These are phyloP conservation scores for Petasospora rhodanensis DNA, from an alignment of 1,139 yeast genomes.

Conservation along the genomic window DNA sequence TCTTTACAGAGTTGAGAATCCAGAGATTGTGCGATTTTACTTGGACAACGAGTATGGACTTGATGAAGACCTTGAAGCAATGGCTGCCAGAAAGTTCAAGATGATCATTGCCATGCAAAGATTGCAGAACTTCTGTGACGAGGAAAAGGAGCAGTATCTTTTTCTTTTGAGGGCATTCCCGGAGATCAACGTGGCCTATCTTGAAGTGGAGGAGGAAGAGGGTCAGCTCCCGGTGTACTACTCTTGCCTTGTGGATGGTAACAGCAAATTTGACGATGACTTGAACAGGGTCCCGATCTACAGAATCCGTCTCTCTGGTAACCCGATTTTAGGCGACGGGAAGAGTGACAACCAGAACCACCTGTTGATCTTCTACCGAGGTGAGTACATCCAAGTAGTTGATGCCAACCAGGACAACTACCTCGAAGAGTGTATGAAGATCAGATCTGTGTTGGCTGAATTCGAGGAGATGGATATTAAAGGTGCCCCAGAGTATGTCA, in stretches of 20 bases:
- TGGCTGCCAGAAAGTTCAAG: conserved; percentile 61
- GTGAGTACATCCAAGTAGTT: conserved; percentile 69
- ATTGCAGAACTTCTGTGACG: conserved; percentile 43
- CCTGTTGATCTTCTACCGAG: conserved; percentile 65
- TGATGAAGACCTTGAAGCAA: conserved; percentile 41
- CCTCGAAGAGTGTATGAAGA: conserved; percentile 70
- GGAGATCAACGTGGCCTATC: conserved; percentile 51
- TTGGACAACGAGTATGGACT: conserved; percentile 32
- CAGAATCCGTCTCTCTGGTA: conserved; percentile 67
- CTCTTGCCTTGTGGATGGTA: conserved; percentile 60
- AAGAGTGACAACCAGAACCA: conserved; percentile 75
- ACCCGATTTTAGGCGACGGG: conserved; percentile 76
- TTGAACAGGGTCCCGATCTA: conserved; percentile 49
- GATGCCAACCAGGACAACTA: conserved; percentile 78
- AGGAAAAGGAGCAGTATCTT: conserved; percentile 53
- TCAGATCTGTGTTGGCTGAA: conserved; percentile 61
- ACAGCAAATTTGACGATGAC: conserved; percentile 34
- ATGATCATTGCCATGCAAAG: conserved; percentile 72
- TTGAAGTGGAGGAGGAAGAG: conserved; percentile 40
- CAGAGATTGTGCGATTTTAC: conserved; percentile 39
- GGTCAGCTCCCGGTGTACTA: conserved; percentile 40
- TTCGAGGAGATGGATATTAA: conserved; percentile 56
- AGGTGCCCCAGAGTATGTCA: neutral
- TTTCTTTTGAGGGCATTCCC: conserved; percentile 60
- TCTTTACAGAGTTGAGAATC: conserved; percentile 60